phyloP scores from a whole-genome alignment of 345 rosid genomes.

The Gossypium herbaceum region DNA sequence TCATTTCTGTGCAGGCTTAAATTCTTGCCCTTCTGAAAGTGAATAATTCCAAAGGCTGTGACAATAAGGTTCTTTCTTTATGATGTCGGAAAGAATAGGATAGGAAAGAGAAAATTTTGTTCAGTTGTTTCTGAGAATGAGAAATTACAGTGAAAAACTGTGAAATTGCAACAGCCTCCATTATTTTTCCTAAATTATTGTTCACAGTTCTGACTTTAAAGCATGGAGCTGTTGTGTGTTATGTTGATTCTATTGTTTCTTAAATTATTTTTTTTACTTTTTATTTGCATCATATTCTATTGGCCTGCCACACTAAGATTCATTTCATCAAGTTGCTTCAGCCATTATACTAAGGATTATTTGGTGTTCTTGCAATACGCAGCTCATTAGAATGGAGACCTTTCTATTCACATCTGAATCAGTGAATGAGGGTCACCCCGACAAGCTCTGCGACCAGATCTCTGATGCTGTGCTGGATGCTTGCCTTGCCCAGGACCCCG shows the following conservation, averaged over 20 bases:
- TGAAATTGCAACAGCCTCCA: background rate
- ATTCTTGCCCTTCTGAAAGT: too few relatives aligned
- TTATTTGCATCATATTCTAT: background rate
- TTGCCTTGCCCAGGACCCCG: conserved; percentile 73
- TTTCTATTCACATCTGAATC: conserved; percentile 75
- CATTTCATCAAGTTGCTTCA: background rate
- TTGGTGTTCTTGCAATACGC: conserved; percentile 10
- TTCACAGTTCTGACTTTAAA: background rate
- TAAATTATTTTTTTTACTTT: background rate
- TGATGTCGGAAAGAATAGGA: too few relatives aligned
- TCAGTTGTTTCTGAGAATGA: background rate
- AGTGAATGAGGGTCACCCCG: conserved; percentile 82
- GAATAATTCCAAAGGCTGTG: too few relatives aligned
- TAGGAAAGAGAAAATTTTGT: background rate
- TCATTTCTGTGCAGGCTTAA: background rate
- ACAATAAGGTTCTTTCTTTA: too few relatives aligned
- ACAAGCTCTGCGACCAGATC: conserved; percentile 77
- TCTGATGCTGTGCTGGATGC: conserved; percentile 79
- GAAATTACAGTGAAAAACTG: background rate
- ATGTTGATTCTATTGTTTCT: background rate
- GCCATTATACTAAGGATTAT: background rate
- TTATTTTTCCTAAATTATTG: background rate
- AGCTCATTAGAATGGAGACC: conserved; percentile 56
- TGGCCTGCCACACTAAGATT: background rate
- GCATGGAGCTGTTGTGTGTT: background rate